Evolutionary conservation across 192 early-diverging fungal genomes (phyloP).

Genomic region (Podila minutissima): DNA sequence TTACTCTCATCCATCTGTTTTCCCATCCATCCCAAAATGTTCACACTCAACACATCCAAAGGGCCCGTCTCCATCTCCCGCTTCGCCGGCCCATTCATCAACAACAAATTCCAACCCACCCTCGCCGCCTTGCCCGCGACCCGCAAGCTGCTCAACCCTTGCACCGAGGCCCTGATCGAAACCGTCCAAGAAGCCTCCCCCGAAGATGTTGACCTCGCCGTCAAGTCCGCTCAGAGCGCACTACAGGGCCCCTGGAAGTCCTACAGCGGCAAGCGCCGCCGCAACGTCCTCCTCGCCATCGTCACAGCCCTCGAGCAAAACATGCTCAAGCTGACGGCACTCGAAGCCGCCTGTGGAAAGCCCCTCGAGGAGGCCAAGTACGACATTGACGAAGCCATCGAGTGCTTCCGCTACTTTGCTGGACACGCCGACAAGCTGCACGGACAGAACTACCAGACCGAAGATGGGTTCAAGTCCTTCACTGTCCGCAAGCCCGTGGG

Average conservation of each 20-base stretch:
- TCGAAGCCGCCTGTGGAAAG: slow-evolving; percentile 88
- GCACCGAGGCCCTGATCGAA: slow-evolving; percentile 68
- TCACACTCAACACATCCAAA: slow-evolving; percentile 41
- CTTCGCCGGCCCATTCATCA: slow-evolving; percentile 74
- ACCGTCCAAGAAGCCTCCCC: slow-evolving; percentile 66
- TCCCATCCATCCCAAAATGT: slow-evolving; percentile 14
- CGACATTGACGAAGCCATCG: slow-evolving; percentile 71
- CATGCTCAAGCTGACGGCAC: slow-evolving; percentile 56
- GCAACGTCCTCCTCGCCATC: slow-evolving; percentile 65
- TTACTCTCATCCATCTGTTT: background rate
- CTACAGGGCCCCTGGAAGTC: slow-evolving; percentile 64
- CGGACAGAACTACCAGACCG: slow-evolving; percentile 60
- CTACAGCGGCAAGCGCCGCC: slow-evolving; percentile 56
- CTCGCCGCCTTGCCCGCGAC: slow-evolving; percentile 51
- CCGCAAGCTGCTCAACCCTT: slow-evolving; percentile 74
- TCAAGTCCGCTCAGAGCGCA: slow-evolving; percentile 67
- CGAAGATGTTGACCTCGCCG: slow-evolving; percentile 74
- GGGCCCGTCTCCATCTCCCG: slow-evolving; percentile 31
- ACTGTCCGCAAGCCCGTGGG: slow-evolving; percentile 73
- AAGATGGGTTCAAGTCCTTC: slow-evolving; percentile 60
- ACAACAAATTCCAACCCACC: slow-evolving; percentile 71
- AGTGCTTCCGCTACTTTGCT: slow-evolving; percentile 83
- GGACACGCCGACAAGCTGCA: slow-evolving; percentile 70
- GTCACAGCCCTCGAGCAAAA: slow-evolving; percentile 63
- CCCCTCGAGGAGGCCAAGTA: slow-evolving; percentile 66